These are phyloP conservation scores for Golubevia sp. DNA, from an alignment of 1,284 basidiomycete species.

Conservation along the genomic window DNA sequence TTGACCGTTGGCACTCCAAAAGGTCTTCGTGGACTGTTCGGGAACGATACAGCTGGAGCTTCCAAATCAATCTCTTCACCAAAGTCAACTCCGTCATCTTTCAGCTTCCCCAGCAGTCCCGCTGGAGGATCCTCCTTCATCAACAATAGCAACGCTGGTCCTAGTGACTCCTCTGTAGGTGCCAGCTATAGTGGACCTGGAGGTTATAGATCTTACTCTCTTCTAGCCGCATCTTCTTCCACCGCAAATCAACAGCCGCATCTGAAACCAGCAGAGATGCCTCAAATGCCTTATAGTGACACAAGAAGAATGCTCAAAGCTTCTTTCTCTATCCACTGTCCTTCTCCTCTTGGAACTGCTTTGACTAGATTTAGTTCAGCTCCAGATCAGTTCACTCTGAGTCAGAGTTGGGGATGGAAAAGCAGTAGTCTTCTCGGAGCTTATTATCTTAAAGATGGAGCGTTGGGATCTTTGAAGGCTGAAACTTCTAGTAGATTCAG, in stretches of 20 bases:
- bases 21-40: too few relatives aligned
- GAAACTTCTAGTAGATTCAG: too few relatives aligned
- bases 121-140: background rate
- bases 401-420: conserved; percentile 67
- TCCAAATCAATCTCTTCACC: background rate
- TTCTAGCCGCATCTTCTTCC: background rate
- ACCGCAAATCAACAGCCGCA: background rate
- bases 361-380: conserved; percentile 82
- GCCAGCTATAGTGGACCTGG: too few relatives aligned
- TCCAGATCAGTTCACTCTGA: conserved; percentile 80
- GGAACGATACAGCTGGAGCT: conserved; percentile 59
- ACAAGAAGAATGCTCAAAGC: conserved; percentile 62
- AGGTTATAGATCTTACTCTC: background rate
- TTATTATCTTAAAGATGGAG: too few relatives aligned
- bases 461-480: too few relatives aligned
- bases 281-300: conserved; percentile 61
- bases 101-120: conserved; percentile 1
- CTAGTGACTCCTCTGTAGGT: background rate
- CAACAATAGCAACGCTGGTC: conserved; percentile 1
- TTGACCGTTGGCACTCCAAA: conserved; percentile 17
- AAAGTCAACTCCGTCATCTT: background rate
- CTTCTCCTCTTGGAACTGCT: conserved; percentile 77
- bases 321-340: conserved; percentile 83
- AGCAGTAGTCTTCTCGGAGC: conserved; percentile 47
- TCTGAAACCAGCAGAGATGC: background rate